Evolutionary conservation across 1,284 basidiomycete species (phyloP).

Genomic region (Pseudozyma sp.): DNA sequence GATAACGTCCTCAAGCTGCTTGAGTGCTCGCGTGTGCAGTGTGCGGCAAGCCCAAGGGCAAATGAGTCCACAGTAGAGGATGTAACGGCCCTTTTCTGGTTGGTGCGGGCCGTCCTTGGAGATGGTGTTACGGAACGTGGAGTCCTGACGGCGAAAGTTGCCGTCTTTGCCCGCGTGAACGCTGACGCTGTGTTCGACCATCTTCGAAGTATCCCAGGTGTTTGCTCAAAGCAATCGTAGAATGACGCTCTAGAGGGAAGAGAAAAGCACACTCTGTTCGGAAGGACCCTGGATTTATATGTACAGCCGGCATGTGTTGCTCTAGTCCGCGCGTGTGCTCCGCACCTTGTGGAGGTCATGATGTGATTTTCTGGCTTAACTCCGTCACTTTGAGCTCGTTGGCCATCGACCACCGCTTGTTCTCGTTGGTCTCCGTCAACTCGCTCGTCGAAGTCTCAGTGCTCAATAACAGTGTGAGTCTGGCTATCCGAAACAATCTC

Average conservation of each 20-base stretch:
- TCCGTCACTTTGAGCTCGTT: constrained; percentile 1
- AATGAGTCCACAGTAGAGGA: constrained; percentile 43
- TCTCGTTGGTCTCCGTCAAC: no score
- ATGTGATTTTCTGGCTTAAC: constrained; percentile 3
- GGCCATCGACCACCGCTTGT: not conserved
- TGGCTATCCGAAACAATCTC: no score
- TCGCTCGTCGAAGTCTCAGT: no score
- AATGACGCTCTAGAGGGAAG: not conserved
- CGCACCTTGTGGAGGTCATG: not conserved
- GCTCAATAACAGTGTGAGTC: no score
- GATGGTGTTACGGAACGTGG: constrained; percentile 79
- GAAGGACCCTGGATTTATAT: no score
- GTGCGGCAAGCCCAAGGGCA: constrained; percentile 88
- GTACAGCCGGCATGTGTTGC: no score
- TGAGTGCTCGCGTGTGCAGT: constrained; percentile 86
- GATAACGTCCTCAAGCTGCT: constrained; percentile 83
- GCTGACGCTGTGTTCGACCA: constrained; percentile 42
- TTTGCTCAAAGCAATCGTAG: not conserved
- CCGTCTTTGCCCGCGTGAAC: constrained; percentile 74
- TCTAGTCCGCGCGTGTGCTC: no score
- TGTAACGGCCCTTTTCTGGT: constrained; percentile 79
- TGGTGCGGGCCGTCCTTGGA: constrained; percentile 76
- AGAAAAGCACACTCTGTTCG: no score
- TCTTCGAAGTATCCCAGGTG: not conserved
- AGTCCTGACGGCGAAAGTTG: constrained; percentile 79